Evolutionary conservation across 2,329 filamentous ascomycete genomes (phyloP), one percentile per base, ranked within the genome.

Genomic region (Nigrospora oryzae): DNA sequence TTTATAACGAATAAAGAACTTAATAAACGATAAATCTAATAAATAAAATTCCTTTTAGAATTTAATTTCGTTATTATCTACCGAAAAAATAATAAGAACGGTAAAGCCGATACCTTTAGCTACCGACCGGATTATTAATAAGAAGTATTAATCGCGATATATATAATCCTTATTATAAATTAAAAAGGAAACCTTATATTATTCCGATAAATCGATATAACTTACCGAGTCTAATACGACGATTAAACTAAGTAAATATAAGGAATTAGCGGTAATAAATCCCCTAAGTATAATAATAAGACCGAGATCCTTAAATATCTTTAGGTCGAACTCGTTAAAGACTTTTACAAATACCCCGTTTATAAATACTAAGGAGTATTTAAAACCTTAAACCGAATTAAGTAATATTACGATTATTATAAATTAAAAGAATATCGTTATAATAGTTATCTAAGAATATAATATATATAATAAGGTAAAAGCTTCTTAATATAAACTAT

Each of bases 1-100:
- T 62, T 63, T 43, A 55, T 51, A 28, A 51, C 41, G 10, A 56
- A 42, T 14, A 56, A 57, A 38, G 17, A 53, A 17, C 40, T 62
- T 7, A 57, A 51, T 34, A 14, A 46, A 15, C 34, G 51, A 23
- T 46, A 59, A 46, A 38, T 44, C 10, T 13, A 34, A 13, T 44
- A 38, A n/a, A 15, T 33, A 5, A 15, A 44, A 23, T 36, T 43
- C 13, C 17, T 43, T 1, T 38, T 19, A 5, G 17, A 44, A 44
- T 38, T 44, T 36, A 33, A 44, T 36, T 39, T 39, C 23, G 23
- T 23, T 23, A 44, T 44, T 39, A 44, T 44, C n/a, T 44, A 44
- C 40, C 4, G 11, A 15, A 44, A 44, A 36, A 19, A 37, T 4
- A 33, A 12, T 14, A 13, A 44, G n/a, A 44, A 44, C 34, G 34